Evolutionary conservation across 2,329 filamentous ascomycete species (phyloP).

Genomic region (Trichoderma guizhouense): DNA sequence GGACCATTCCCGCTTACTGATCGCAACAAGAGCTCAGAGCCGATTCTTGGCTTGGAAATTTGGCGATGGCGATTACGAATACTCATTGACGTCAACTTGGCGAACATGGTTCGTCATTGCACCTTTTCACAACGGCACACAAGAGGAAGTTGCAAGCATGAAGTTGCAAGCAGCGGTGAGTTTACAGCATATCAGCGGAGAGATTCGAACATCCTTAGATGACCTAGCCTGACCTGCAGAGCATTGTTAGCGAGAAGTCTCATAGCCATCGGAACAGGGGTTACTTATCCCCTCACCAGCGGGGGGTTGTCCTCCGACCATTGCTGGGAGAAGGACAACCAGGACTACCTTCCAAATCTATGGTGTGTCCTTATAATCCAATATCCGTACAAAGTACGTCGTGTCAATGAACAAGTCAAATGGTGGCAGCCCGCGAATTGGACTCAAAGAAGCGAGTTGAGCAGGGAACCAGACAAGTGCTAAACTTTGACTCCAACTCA

Average conservation of each 20-base stretch:
- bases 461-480: slow-evolving; percentile 68
- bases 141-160: not conserved
- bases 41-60: not conserved
- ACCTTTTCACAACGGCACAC: not conserved
- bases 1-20: not conserved
- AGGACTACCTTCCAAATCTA: slow-evolving; percentile 39
- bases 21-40: not conserved
- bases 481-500: slow-evolving; percentile 90
- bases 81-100: not conserved
- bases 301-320: slow-evolving; percentile 49
- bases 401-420: not conserved
- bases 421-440: slow-evolving; percentile 14
- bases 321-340: slow-evolving; percentile 51
- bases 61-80: not conserved
- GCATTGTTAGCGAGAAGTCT: slow-evolving; percentile 27
- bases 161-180: not conserved
- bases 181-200: not conserved
- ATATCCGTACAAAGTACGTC: slow-evolving; percentile 10
- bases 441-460: slow-evolving; percentile 14
- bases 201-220: not conserved
- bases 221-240: slow-evolving; percentile 22
- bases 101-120: not conserved
- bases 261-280: slow-evolving; percentile 18
- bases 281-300: slow-evolving; percentile 49
- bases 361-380: slow-evolving; percentile 37